Base-by-base conservation (phyloP, 495 filamentous ascomycete species). In the Hamigera avellanea region DNA sequence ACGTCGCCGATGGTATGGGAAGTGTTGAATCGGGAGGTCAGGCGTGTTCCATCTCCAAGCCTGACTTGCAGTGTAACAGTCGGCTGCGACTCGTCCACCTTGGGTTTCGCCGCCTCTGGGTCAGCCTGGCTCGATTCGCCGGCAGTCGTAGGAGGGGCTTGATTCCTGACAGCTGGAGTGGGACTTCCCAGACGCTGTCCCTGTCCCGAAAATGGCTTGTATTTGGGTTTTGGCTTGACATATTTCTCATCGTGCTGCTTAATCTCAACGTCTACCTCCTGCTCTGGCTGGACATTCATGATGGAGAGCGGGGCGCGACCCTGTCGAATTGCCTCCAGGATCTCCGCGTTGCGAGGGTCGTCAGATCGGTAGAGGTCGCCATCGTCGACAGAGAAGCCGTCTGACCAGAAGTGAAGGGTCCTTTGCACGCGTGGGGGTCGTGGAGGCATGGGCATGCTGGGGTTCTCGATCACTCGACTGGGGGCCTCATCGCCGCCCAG, bases 321-420 rank as follows among this genome's bases (percentile, higher is more conserved):
- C 26, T 76, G 70, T 36, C 86, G 77, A 50, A 98, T 98, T 59
- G 86, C 79, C 19, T 80, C 70, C 14, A 98, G 65, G 36, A 86
- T 83, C 17, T 75, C 75, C 14, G 78, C 76, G 49, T 95, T 93
- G 5, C 73, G 74, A 12, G 91, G 86, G 53, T 96, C 88, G 46
- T 93, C 84, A 37, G 85, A 88, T 21, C 82, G 76, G 49, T 77
- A 86, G 7, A 98, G 76, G n/a, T 81, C 76, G 14, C 91, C 91
- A 49, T 96, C 88, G 44, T 95, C 93, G 25, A 98, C 78, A 31
- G 86, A 94, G 50, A 96, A 95, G 2, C 91, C 91, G 57, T 98
- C 83, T 10, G 70, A 64, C 91, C 91, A 98, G 42, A 98, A 80
- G 47, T 95, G 87, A 26, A 98, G 70, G 13, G 73, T 75, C 26